These are phyloP conservation scores for Hanseniaspora meyeri DNA, from an alignment of 805 yeast genomes.

Conservation along the genomic window DNA sequence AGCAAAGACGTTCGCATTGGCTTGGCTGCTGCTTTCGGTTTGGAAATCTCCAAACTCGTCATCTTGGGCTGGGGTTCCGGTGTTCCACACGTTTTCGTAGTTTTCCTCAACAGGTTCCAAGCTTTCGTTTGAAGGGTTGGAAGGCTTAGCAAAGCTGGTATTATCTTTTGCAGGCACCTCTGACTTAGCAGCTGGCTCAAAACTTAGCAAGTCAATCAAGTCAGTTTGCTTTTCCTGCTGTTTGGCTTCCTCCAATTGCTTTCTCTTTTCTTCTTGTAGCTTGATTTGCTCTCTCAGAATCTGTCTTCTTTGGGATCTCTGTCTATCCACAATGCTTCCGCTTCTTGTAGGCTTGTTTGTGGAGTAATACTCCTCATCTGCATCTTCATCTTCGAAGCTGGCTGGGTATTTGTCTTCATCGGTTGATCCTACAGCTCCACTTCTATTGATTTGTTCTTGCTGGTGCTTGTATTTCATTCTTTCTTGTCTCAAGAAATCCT, in stretches of 20 bases:
- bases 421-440: conserved; percentile 10
- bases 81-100: conserved; percentile 11
- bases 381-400: conserved; percentile 18
- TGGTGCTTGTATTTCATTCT: conserved; percentile 25
- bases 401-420: conserved; percentile 17
- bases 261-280: conserved; percentile 25
- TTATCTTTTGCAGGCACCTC: background rate
- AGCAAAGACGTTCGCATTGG: conserved; percentile 4
- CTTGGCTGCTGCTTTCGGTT: conserved; percentile 18
- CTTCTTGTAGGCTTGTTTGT: conserved; percentile 9
- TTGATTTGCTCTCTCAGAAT: conserved; percentile 27
- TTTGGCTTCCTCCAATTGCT: conserved; percentile 18
- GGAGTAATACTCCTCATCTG: conserved; percentile 4
- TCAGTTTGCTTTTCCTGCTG: conserved; percentile 17
- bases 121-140: background rate
- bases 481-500: conserved; percentile 24
- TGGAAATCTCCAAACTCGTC: conserved; percentile 31
- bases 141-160: background rate
- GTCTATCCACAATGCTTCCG: conserved; percentile 25
- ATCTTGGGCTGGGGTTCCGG: conserved; percentile 18
- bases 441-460: conserved; percentile 23
- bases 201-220: conserved; percentile 24
- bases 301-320: conserved; percentile 29
- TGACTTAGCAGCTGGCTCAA: conserved; percentile 16
- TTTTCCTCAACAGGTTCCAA: background rate